phyloP scores from a whole-genome alignment of 2,329 filamentous ascomycete species.

The Aspergillus hiratsukae region DNA sequence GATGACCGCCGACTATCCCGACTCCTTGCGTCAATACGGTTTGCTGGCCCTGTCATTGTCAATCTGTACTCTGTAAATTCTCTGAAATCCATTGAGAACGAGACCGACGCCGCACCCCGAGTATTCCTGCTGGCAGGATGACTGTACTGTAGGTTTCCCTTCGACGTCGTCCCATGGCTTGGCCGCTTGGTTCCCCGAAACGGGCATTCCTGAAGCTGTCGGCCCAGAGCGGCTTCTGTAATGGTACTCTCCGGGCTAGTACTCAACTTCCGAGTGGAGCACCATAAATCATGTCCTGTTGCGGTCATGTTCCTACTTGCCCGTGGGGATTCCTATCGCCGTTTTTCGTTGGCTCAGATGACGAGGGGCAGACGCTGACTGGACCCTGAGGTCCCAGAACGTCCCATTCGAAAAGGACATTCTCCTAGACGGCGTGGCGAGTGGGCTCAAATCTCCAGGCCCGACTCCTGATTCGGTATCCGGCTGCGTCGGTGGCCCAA shows the following conservation, averaged over 20 bases:
- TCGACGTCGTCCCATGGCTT: conserved; percentile 9
- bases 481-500: conserved; percentile 7
- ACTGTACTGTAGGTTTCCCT: background rate
- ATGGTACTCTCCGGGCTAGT: conserved; percentile 5
- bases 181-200: conserved; percentile 17
- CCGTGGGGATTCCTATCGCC: conserved; percentile 8
- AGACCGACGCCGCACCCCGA: background rate
- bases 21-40: conserved; percentile 26
- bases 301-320: conserved; percentile 8
- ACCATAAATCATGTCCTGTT: conserved; percentile 14
- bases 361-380: background rate
- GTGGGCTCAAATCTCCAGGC: conserved; percentile 1
- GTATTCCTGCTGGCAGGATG: background rate
- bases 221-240: conserved; percentile 19
- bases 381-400: conserved; percentile 2
- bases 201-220: conserved; percentile 21
- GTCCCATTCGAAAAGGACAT: background rate
- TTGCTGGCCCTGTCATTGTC: conserved; percentile 15
- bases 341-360: conserved; percentile 1
- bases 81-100: background rate
- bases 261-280: conserved; percentile 8
- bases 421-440: conserved; percentile 7
- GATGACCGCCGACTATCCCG: conserved; percentile 13
- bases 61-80: conserved; percentile 3
- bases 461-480: conserved; percentile 13